Evolutionary conservation across 208 protist species (phyloP).

Genomic region (Acanthamoeba triangularis): DNA sequence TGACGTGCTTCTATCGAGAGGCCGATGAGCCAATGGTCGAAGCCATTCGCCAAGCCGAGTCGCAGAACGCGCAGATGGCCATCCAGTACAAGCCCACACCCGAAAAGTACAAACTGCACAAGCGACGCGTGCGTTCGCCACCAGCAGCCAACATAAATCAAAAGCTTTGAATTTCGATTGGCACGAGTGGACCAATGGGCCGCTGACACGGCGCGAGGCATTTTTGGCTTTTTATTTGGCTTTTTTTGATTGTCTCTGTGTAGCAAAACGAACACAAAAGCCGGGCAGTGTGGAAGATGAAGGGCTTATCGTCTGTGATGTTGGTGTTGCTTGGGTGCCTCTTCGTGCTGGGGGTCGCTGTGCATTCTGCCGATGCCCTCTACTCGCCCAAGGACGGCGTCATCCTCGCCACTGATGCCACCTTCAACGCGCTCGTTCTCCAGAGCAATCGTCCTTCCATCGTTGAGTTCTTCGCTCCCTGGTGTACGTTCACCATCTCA

Average conservation of each 20-base stretch:
- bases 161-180: background rate
- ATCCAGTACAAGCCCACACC: constrained; percentile 21
- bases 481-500: constrained; percentile 6
- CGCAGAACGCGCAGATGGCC: constrained; percentile 13
- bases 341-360: background rate
- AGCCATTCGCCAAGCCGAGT: background rate
- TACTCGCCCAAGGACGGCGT: constrained; percentile 17
- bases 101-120: background rate
- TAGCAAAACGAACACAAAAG: background rate
- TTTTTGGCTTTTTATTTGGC: background rate
- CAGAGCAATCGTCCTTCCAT: constrained; percentile 57
- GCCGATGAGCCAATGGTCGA: background rate
- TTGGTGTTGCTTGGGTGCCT: background rate
- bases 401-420: constrained; percentile 41
- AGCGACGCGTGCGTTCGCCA: background rate
- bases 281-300: background rate
- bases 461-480: constrained; percentile 60
- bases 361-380: background rate
- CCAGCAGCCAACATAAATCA: background rate
- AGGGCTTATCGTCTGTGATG: background rate
- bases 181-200: background rate
- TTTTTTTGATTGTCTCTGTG: background rate
- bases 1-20: constrained; percentile 29
- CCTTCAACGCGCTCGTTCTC: constrained; percentile 49
- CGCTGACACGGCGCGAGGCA: background rate